phyloP scores from a whole-genome alignment of 208 protist species.

The Acanthamoeba rhysodes region DNA sequence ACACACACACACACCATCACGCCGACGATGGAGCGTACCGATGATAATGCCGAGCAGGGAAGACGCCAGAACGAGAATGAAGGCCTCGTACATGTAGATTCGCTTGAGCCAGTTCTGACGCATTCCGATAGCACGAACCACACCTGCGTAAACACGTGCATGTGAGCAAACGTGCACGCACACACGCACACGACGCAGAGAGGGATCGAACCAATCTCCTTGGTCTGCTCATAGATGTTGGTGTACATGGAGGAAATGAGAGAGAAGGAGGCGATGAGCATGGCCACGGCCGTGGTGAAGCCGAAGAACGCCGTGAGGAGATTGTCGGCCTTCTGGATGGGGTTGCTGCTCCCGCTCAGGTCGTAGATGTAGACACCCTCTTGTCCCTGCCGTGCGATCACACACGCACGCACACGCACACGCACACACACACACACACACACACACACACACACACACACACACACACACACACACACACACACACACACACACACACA shows the following conservation, averaged over 20 bases:
- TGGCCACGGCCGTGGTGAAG: constrained; percentile 93
- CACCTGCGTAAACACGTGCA: not conserved
- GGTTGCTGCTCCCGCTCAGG: constrained; percentile 77
- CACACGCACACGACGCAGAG: constrained; percentile 76
- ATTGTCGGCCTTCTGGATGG: constrained; percentile 84
- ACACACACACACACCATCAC: not conserved
- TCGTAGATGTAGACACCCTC: constrained; percentile 70
- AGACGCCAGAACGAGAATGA: constrained; percentile 94
- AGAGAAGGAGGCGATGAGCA: constrained; percentile 96
- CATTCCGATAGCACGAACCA: constrained; percentile 65
- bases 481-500: no score
- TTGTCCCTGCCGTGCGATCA: not conserved
- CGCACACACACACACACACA: not conserved
- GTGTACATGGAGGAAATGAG: constrained; percentile 94
- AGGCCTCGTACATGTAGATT: constrained; percentile 97
- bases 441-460: constrained; percentile 53
- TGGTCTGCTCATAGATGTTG: constrained; percentile 95
- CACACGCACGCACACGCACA: not conserved
- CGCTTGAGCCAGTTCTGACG: constrained; percentile 87
- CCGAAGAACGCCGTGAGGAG: constrained; percentile 95
- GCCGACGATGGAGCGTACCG: constrained; percentile 81
- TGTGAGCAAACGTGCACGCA: no score
- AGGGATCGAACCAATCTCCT: constrained; percentile 96
- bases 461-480: constrained; percentile 33
- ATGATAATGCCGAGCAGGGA: constrained; percentile 95